Evolutionary conservation across 2,329 filamentous ascomycete species (phyloP).

Genomic region (Xylariaceae sp.): DNA sequence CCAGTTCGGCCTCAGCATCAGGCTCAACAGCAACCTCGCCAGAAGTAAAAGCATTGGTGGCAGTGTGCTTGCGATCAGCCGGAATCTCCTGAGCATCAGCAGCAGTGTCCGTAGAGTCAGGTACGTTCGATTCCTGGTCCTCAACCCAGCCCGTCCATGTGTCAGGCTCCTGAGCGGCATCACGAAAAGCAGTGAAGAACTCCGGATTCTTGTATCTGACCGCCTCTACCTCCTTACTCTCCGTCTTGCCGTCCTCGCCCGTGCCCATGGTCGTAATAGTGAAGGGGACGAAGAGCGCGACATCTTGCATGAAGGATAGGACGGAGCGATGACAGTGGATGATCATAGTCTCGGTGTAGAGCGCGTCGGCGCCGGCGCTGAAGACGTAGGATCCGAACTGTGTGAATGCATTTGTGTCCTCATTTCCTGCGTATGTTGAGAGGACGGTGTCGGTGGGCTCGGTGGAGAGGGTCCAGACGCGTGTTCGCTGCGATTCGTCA

Average conservation of each 20-base stretch:
- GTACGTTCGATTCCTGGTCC: too few relatives aligned
- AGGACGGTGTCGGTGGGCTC: conserved; percentile 51
- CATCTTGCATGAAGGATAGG: conserved; percentile 58
- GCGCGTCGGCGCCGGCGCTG: conserved; percentile 60
- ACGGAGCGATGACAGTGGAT: conserved; percentile 50
- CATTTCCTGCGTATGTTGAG: conserved; percentile 48
- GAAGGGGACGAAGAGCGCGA: conserved; percentile 35
- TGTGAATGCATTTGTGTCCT: conserved; percentile 35
- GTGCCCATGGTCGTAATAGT: too few relatives aligned
- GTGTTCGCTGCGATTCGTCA: conserved; percentile 44
- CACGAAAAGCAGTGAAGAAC: conserved; percentile 28
- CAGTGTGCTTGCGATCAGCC: too few relatives aligned
- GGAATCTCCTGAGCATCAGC: too few relatives aligned
- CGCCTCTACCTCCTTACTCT: too few relatives aligned
- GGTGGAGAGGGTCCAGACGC: conserved; percentile 56
- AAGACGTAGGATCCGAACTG: conserved; percentile 62
- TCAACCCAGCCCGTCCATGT: conserved; percentile 25
- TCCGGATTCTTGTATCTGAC: conserved; percentile 37
- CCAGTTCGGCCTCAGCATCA: neutral
- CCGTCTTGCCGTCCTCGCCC: too few relatives aligned
- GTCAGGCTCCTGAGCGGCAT: conserved; percentile 5
- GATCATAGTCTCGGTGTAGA: conserved; percentile 60
- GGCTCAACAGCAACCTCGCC: neutral
- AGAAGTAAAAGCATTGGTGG: too few relatives aligned
- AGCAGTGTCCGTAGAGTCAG: too few relatives aligned